Percentiles rank a stretch among this genome's conserved stretches.
Evolutionary conservation across 116 monocot species (phyloP).

Genomic region (Trichopus zeylanicus): DNA sequence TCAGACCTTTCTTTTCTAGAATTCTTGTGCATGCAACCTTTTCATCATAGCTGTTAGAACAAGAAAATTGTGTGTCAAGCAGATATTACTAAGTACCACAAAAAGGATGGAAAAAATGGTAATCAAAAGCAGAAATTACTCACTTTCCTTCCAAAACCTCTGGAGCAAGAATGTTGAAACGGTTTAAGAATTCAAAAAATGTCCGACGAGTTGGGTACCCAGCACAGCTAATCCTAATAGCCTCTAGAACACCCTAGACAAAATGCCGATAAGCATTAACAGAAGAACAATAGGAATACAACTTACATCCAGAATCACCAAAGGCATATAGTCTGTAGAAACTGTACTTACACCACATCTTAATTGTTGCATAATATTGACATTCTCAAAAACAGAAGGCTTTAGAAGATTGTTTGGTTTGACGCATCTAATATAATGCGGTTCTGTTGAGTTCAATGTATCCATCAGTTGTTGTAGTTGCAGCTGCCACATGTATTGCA

Average conservation of each 20-base stretch:
- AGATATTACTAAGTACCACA: neutral
- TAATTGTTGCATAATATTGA: slow-evolving; percentile 93
- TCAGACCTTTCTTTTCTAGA: slow-evolving; percentile 77
- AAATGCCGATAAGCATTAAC: neutral
- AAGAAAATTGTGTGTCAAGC: neutral
- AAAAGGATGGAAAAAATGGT: neutral
- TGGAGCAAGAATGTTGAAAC: slow-evolving; percentile 81
- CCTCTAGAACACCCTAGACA: slow-evolving; percentile 92
- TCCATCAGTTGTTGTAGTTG: slow-evolving; percentile 93
- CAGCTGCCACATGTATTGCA: slow-evolving; percentile 33
- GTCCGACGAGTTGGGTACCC: slow-evolving; percentile 94
- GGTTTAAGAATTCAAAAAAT: slow-evolving; percentile 92
- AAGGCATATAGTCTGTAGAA: neutral
- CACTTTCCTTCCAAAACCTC: slow-evolving; percentile 86
- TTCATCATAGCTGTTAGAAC: slow-evolving; percentile 63
- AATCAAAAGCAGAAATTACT: slow-evolving; percentile 12
- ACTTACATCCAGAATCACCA: neutral
- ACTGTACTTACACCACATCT: slow-evolving; percentile 92
- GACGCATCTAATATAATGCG: slow-evolving; percentile 97
- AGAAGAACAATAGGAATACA: neutral
- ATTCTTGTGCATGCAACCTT: slow-evolving; percentile 81
- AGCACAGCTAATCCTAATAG: slow-evolving; percentile 97
- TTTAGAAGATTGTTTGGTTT: slow-evolving; percentile 97
- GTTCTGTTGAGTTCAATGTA: slow-evolving; percentile 95
- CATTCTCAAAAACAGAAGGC: slow-evolving; percentile 91